A percentile compares a stretch with the other conserved stretches of the same genome.
phyloP scores from a whole-genome alignment of 75 land plant species.

The Sequoia sempervirens region DNA sequence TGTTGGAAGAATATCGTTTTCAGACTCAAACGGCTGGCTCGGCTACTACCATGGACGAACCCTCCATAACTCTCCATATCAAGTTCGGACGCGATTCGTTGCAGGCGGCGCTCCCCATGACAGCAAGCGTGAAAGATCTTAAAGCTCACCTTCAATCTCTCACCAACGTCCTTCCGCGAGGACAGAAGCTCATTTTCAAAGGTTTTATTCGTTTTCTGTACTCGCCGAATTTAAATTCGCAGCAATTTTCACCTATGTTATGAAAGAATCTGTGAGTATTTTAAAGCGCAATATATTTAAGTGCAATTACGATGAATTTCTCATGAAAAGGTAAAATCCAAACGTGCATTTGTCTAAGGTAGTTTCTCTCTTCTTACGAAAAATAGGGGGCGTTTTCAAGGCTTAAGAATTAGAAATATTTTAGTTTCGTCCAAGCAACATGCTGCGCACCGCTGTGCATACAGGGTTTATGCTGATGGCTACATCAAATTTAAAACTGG shows the following conservation, averaged over 20 bases:
- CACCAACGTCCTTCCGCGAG: constrained; percentile 78
- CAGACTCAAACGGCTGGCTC: neutral
- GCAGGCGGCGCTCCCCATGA: constrained; percentile 24
- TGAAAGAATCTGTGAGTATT: neutral
- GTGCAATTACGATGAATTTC: neutral
- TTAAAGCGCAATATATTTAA: neutral
- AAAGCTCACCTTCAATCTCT: constrained; percentile 58
- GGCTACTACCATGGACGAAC: neutral
- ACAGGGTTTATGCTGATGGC: neutral
- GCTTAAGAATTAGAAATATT: neutral
- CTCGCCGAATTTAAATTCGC: neutral
- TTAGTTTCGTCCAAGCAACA: neutral
- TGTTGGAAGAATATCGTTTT: neutral
- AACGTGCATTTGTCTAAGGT: neutral
- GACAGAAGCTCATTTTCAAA: constrained; percentile 85
- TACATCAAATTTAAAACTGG: neutral
- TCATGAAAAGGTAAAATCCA: neutral
- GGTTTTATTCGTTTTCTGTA: constrained; percentile 22
- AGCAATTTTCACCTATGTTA: neutral
- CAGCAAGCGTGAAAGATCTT: constrained; percentile 46
- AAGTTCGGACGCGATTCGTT: constrained; percentile 53
- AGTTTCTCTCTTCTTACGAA: neutral
- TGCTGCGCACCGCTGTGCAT: neutral
- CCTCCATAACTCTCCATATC: constrained; percentile 33
- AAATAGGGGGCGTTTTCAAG: neutral